phyloP scores from a whole-genome alignment of 106 monocot species.

The Iris macrosiphon region DNA sequence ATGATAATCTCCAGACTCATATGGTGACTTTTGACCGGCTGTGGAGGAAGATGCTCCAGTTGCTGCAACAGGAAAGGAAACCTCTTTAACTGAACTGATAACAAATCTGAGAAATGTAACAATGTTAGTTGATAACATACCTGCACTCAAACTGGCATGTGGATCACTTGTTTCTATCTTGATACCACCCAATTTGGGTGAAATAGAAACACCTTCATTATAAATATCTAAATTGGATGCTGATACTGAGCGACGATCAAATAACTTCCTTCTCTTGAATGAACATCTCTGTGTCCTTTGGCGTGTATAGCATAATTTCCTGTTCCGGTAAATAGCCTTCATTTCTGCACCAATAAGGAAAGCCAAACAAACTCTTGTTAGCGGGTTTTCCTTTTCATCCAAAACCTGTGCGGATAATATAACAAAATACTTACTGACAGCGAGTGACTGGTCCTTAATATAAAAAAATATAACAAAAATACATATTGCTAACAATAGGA shows the following conservation, averaged over 20 bases:
- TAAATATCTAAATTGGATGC: conserved; percentile 7
- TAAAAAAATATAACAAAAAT: too few relatives aligned
- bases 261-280: conserved; percentile 61
- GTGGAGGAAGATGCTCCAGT: conserved; percentile 31
- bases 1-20: conserved; percentile 37
- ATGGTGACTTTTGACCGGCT: conserved; percentile 23
- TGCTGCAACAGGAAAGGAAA: conserved; percentile 28
- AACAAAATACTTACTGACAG: too few relatives aligned
- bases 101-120: not conserved
- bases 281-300: conserved; percentile 54
- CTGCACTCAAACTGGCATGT: conserved; percentile 16
- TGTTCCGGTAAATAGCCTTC: conserved; percentile 41
- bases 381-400: too few relatives aligned
- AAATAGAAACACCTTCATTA: conserved; percentile 1
- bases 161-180: conserved; percentile 23
- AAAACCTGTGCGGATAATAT: too few relatives aligned
- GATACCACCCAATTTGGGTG: conserved; percentile 10
- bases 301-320: conserved; percentile 65
- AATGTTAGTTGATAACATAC: conserved; percentile 6
- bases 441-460: too few relatives aligned
- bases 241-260: conserved; percentile 29
- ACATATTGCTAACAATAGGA: too few relatives aligned
- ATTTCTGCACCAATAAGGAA: conserved; percentile 26
- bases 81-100: not conserved
- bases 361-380: conserved; percentile 6